Evolutionary conservation across 2,329 filamentous ascomycete genomes (phyloP).

Genomic region (Calonectria honghensis): DNA sequence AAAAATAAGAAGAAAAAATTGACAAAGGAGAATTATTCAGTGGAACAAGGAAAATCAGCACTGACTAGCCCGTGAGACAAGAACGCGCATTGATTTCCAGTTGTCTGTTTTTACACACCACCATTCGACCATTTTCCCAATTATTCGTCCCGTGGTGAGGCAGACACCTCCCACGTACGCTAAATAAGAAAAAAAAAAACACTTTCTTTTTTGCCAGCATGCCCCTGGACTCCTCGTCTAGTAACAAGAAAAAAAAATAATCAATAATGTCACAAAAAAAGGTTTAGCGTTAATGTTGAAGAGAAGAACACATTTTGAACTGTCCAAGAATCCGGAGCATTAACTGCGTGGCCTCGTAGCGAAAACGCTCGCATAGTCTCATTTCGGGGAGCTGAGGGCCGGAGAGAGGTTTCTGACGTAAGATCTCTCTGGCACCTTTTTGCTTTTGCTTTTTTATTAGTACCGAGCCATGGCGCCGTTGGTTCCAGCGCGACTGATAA

Average conservation of each 20-base stretch:
- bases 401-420: neutral
- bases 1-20: neutral
- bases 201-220: conserved; percentile 24
- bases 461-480: conserved; percentile 43
- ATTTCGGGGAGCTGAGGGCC: neutral
- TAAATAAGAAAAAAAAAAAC: conserved; percentile 18
- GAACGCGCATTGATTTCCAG: neutral
- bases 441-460: conserved; percentile 31
- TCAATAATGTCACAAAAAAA: conserved; percentile 24
- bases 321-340: conserved; percentile 43
- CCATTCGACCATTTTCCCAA: neutral
- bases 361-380: conserved; percentile 20
- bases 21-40: conserved; percentile 38
- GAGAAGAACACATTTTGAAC: conserved; percentile 25
- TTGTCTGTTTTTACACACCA: neutral
- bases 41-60: conserved; percentile 27
- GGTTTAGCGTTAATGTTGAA: conserved; percentile 19
- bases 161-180: neutral
- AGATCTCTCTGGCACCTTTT: neutral
- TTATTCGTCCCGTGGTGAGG: neutral
- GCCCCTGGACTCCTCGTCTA: conserved; percentile 32
- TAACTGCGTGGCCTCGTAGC: conserved; percentile 49
- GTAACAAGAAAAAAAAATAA: conserved; percentile 27
- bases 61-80: neutral
- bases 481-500: conserved; percentile 58